Conservation (phyloP, 805 yeast species). For the Metschnikowia hibisci region DNA sequence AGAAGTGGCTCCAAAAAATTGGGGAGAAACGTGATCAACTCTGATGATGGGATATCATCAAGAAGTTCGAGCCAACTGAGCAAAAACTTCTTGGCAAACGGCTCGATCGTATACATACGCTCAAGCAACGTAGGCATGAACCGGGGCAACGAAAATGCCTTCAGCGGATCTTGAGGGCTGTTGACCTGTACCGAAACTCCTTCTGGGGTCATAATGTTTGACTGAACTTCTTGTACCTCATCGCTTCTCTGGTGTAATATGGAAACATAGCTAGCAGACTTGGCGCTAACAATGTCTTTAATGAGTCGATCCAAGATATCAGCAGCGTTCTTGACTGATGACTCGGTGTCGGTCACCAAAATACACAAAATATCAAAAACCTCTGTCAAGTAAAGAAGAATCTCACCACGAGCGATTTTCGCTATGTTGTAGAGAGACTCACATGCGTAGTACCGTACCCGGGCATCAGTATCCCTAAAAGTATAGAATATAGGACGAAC, state of each 20-base stretch:
- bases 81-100: conserved; percentile 85
- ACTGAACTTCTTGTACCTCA: conserved; percentile 28
- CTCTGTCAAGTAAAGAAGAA: conserved; percentile 86
- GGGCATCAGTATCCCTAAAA: conserved; percentile 95
- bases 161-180: conserved; percentile 53
- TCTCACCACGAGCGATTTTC: conserved; percentile 94
- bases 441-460: conserved; percentile 95
- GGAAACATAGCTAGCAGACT: conserved; percentile 83
- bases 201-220: conserved; percentile 48
- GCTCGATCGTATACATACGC: conserved; percentile 87
- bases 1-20: conserved; percentile 83
- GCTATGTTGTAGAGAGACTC: conserved; percentile 94
- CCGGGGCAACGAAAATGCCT: conserved; percentile 77
- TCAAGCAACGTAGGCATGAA: conserved; percentile 91
- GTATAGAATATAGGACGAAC: conserved; percentile 93
- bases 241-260: conserved; percentile 50
- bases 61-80: conserved; percentile 93
- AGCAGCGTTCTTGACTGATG: conserved; percentile 92
- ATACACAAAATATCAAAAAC: conserved; percentile 89
- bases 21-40: conserved; percentile 81
- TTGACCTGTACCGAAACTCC: conserved; percentile 60
- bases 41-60: conserved; percentile 89
- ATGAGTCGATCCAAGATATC: conserved; percentile 85
- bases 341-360: conserved; percentile 85
- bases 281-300: conserved; percentile 92